Evolutionary conservation across 331 rosid genomes (phyloP).

Genomic region (Arachis monticola): DNA sequence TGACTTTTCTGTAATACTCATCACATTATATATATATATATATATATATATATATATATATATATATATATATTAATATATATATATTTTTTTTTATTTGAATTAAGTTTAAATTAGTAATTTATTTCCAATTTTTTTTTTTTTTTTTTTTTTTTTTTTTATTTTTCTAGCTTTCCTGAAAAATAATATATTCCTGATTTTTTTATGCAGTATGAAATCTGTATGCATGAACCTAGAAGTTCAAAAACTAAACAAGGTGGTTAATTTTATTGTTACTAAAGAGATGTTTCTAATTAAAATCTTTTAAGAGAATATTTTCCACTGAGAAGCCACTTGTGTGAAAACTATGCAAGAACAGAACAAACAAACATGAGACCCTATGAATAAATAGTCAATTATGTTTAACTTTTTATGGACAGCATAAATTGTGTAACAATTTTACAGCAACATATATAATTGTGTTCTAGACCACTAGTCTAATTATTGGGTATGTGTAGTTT

Average conservation of each 20-base stretch:
- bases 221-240: not conserved
- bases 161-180: constrained; percentile 39
- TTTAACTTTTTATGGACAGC: not conserved
- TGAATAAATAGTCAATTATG: not conserved
- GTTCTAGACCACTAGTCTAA: not conserved
- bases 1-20: too few species aligned
- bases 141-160: constrained; percentile 57
- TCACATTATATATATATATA: too few species aligned
- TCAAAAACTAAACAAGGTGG: not conserved
- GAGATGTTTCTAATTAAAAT: too few species aligned
- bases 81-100: constrained; percentile 31
- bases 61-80: not conserved
- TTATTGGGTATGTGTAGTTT: too few species aligned
- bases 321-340: not conserved
- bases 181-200: not conserved
- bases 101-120: too few species aligned
- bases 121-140: constrained; percentile 26
- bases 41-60: too few species aligned
- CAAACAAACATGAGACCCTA: not conserved
- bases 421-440: not conserved
- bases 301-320: not conserved
- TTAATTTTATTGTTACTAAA: too few species aligned
- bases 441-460: not conserved
- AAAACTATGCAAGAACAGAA: not conserved
- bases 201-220: not conserved